Evolutionary conservation across 805 yeast genomes (phyloP).

Genomic region (Kuraishia ogatae): DNA sequence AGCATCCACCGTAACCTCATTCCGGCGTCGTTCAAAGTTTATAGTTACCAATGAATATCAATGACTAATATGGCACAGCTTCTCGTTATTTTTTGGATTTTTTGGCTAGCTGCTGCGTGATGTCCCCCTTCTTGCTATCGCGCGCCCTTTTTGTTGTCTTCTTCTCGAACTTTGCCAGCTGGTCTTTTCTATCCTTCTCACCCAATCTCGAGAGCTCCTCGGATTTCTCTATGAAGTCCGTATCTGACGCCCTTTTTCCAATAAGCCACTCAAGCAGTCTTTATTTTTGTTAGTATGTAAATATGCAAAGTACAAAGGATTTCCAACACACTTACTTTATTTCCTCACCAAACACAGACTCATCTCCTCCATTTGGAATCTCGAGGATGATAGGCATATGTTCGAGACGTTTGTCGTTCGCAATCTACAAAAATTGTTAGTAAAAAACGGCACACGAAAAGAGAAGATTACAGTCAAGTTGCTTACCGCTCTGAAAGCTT

Average conservation of each 20-base stretch:
- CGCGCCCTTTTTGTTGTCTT: conserved; percentile 28
- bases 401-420: conserved; percentile 55
- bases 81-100: neutral
- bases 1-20: neutral
- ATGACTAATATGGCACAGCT: neutral
- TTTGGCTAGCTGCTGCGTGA: neutral
- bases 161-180: conserved; percentile 53
- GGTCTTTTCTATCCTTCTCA: conserved; percentile 59
- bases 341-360: conserved; percentile 67
- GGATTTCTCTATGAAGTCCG: conserved; percentile 41
- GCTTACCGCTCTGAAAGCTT: conserved; percentile 52
- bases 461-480: too few species aligned
- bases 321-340: conserved; percentile 26
- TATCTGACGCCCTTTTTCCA: conserved; percentile 44
- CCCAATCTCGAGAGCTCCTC: conserved; percentile 51
- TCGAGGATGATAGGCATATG: conserved; percentile 78
- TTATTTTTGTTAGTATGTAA: too few species aligned
- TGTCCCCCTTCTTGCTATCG: conserved; percentile 10
- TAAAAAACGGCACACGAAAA: too few species aligned
- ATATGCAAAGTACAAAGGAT: too few species aligned
- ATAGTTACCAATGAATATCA: too few species aligned
- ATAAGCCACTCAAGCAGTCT: conserved; percentile 72
- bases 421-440: conserved; percentile 24
- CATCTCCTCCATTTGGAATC: conserved; percentile 71
- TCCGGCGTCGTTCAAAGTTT: too few species aligned